Percentiles rank a stretch among this genome's conserved stretches.
These are phyloP conservation scores for Russula vinacea DNA, from an alignment of 768 basidiomycete species.

Conservation along the genomic window DNA sequence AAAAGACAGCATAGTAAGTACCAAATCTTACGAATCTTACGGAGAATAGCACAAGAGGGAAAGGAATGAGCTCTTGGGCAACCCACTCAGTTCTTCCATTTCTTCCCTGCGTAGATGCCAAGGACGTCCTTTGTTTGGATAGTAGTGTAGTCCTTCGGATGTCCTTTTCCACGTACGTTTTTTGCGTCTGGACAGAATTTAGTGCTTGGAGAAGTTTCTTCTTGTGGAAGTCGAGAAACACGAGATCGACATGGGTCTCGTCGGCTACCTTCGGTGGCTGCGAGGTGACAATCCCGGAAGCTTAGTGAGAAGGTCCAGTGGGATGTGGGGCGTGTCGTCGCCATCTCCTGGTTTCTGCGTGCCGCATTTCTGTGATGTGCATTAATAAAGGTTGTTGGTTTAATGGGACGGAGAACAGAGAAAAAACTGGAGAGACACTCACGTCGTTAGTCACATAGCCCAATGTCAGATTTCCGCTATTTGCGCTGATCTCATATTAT, in stretches of 20 bases:
- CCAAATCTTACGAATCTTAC: no score
- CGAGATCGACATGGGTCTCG: background rate
- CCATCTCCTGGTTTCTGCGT: background rate
- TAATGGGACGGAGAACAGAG: no score
- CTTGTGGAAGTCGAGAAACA: background rate
- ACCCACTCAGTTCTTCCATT: background rate
- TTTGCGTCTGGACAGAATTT: background rate
- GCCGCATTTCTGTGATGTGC: background rate
- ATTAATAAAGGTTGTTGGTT: background rate
- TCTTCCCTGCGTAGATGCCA: background rate
- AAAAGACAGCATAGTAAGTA: no score
- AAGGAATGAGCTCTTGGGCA: no score
- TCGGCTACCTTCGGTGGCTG: background rate
- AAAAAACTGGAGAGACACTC: background rate
- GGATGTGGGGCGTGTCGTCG: background rate
- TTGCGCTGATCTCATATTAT: slow-evolving; percentile 40
- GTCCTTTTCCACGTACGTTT: background rate
- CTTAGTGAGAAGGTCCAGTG: background rate
- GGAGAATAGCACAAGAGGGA: no score
- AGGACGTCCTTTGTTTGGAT: background rate
- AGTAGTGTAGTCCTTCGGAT: background rate
- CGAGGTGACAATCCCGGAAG: background rate
- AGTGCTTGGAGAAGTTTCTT: background rate
- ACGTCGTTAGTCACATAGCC: slow-evolving; percentile 69
- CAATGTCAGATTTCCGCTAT: slow-evolving; percentile 52